Conservation (phyloP, 2,329 filamentous ascomycete species). For the Trichoderma sp. region DNA sequence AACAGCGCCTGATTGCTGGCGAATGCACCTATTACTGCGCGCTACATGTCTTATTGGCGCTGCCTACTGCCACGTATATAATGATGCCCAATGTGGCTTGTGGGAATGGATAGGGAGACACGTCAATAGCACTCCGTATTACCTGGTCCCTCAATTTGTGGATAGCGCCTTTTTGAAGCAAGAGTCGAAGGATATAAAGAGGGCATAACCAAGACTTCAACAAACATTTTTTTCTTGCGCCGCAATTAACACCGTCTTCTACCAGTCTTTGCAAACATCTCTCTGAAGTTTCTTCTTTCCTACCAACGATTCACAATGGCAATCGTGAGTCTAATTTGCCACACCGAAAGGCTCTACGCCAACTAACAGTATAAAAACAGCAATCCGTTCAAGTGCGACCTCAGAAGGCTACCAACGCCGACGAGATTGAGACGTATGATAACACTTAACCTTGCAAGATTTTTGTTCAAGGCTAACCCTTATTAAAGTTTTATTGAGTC, state of each 20-base stretch:
- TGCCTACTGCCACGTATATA: conserved; percentile 20
- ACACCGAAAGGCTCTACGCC: background rate
- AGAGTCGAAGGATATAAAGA: conserved; percentile 6
- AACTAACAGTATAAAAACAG: background rate
- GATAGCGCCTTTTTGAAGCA: background rate
- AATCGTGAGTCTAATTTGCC: background rate
- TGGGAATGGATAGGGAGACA: conserved; percentile 6
- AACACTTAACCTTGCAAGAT: background rate
- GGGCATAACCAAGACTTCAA: background rate
- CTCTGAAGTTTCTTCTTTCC: background rate
- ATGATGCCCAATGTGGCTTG: conserved; percentile 23
- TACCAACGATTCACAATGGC: background rate
- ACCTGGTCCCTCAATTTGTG: background rate
- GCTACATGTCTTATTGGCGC: conserved; percentile 21
- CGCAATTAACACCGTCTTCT: background rate
- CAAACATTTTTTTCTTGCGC: background rate
- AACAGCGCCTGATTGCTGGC: conserved; percentile 24
- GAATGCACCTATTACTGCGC: conserved; percentile 23
- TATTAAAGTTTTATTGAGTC: background rate
- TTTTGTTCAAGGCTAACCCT: background rate
- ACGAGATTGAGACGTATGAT: conserved; percentile 6
- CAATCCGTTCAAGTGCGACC: conserved; percentile 8
- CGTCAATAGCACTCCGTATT: background rate
- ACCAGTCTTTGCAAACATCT: background rate
- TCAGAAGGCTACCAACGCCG: background rate